phyloP scores from a whole-genome alignment of 176 grass and related monocot genomes.

The Cenchrus americanus region DNA sequence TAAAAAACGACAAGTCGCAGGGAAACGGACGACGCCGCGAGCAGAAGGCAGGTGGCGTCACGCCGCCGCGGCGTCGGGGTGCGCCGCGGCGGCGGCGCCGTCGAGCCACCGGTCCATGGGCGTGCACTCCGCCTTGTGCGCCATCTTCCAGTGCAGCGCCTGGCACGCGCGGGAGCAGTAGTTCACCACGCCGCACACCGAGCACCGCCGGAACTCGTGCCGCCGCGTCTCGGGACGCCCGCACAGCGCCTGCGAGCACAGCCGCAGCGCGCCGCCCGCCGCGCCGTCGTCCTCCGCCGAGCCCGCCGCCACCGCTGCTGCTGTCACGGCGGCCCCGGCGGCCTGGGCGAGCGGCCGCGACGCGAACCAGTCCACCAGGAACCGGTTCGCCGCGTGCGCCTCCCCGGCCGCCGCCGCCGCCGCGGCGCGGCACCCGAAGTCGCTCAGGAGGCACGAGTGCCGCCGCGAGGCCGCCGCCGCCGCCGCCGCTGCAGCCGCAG shows the following conservation, averaged over 20 bases:
- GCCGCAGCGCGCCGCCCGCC: conserved; percentile 23
- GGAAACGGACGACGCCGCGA: background rate
- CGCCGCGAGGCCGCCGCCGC: background rate
- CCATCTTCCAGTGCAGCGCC: conserved; percentile 82
- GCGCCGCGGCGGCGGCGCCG: background rate
- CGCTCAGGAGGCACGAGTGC: conserved; percentile 51
- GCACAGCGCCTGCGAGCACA: conserved; percentile 72
- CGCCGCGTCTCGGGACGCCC: conserved; percentile 67
- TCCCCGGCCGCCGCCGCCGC: conserved; percentile 37
- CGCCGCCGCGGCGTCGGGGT: background rate
- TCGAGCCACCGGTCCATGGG: conserved; percentile 66
- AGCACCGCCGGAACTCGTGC: conserved; percentile 81
- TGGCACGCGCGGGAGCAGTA: conserved; percentile 92
- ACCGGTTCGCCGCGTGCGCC: conserved; percentile 64
- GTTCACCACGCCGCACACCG: conserved; percentile 68
- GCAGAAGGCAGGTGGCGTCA: background rate
- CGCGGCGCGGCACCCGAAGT: conserved; percentile 48
- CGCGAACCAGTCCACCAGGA: conserved; percentile 80
- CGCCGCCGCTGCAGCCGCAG: no score
- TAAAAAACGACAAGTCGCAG: background rate
- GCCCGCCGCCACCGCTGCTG: background rate
- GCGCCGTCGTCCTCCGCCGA: background rate
- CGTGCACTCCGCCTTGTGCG: conserved; percentile 64
- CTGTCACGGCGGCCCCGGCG: no score
- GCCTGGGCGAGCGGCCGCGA: background rate